These are phyloP conservation scores for Chionographis japonica DNA, from an alignment of 106 monocot species.

Conservation along the genomic window DNA sequence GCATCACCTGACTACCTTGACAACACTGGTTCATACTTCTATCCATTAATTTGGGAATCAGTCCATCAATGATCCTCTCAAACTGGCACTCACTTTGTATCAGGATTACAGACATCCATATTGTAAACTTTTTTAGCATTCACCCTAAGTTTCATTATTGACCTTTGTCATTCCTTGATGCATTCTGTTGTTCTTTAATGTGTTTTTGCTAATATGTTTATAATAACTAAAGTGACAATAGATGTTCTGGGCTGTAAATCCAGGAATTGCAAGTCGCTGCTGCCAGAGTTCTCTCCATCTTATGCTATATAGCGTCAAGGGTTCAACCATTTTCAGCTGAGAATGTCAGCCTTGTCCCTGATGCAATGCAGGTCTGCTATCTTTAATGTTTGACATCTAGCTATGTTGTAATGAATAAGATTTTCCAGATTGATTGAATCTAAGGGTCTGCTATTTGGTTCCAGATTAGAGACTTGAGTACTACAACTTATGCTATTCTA, in stretches of 20 bases:
- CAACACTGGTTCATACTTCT: too few species aligned
- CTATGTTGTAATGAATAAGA: not conserved
- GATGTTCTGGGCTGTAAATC: not conserved
- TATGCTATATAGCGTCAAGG: conserved; percentile 44
- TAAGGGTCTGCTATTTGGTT: conserved; percentile 5
- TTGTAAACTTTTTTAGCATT: too few species aligned
- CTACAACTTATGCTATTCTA: conserved; percentile 35
- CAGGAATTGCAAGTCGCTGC: conserved; percentile 67
- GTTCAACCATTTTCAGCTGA: conserved; percentile 43
- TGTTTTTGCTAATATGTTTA: too few species aligned
- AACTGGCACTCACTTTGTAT: too few species aligned
- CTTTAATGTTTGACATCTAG: not conserved
- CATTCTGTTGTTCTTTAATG: too few species aligned
- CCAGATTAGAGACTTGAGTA: conserved; percentile 40
- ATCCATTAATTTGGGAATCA: too few species aligned
- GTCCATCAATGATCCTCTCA: too few species aligned
- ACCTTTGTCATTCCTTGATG: too few species aligned
- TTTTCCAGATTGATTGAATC: not conserved
- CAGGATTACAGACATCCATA: too few species aligned
- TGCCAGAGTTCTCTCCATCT: conserved; percentile 45
- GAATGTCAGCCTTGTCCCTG: conserved; percentile 36
- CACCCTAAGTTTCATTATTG: too few species aligned
- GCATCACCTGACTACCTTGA: too few species aligned
- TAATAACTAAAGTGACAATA: not conserved
- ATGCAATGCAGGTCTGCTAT: conserved; percentile 50